Evolutionary conservation across 345 rosid species (phyloP).

Genomic region (Camelina hispida): DNA sequence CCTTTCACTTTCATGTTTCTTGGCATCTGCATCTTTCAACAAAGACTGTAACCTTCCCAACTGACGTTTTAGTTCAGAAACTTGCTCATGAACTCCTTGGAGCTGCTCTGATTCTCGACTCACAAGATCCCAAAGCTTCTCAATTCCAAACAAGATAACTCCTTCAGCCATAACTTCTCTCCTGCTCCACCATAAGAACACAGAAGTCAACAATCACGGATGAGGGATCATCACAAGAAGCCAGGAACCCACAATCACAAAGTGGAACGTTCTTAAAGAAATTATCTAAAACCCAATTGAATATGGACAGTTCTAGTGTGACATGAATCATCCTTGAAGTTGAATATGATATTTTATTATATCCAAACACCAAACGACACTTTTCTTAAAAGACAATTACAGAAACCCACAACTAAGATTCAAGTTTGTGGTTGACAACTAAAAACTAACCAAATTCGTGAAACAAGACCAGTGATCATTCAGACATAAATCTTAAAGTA

Average conservation of each 20-base stretch:
- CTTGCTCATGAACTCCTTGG: slow-evolving; percentile 23
- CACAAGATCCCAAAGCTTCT: slow-evolving; percentile 35
- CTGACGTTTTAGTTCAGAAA: slow-evolving; percentile 32
- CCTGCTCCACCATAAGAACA: neutral
- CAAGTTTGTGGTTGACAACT: neutral
- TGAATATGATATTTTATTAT: neutral
- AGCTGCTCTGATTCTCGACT: slow-evolving; percentile 20
- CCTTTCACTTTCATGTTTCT: slow-evolving; percentile 37
- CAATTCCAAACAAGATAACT: slow-evolving; percentile 31
- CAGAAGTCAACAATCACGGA: neutral
- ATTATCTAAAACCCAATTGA: neutral
- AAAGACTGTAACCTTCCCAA: slow-evolving; percentile 38
- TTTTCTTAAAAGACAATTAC: no score
- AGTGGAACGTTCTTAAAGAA: neutral
- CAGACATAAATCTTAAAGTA: neutral
- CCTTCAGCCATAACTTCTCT: slow-evolving; percentile 29
- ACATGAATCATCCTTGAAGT: neutral
- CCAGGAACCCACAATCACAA: neutral
- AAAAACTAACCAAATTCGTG: neutral
- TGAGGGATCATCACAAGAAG: neutral
- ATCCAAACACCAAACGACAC: no score
- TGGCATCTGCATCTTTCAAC: slow-evolving; percentile 41
- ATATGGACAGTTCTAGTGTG: neutral
- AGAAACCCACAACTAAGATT: neutral
- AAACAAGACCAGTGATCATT: neutral